Evolutionary conservation across 768 basidiomycete genomes (phyloP).

Genomic region (Pisolithus sp.): DNA sequence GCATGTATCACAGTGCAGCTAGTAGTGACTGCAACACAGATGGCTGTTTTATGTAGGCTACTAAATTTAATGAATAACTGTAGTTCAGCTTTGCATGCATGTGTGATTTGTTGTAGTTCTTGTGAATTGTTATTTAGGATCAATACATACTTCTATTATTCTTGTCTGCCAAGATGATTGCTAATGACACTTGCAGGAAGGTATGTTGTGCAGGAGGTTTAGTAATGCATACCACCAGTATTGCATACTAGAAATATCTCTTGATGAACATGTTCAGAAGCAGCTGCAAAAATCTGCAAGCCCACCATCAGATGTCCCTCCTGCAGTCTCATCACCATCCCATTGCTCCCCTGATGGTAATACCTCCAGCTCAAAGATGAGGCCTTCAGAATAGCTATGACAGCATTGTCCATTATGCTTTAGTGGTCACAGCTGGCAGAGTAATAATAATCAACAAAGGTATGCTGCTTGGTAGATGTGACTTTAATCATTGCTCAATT

Average conservation of each 20-base stretch:
- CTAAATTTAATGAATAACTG: no score
- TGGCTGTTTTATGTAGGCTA: no score
- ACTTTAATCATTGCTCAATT: background rate
- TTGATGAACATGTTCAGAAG: slow-evolving; percentile 4
- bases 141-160: no score
- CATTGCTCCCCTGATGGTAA: slow-evolving; percentile 1
- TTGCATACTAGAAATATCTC: slow-evolving; percentile 9
- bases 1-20: no score
- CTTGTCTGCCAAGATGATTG: background rate
- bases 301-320: no score
- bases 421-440: slow-evolving; percentile 1
- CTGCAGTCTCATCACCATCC: background rate
- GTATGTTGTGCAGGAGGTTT: slow-evolving; percentile 18
- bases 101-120: no score
- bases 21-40: no score
- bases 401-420: slow-evolving; percentile 25
- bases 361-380: background rate
- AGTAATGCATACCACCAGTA: slow-evolving; percentile 25
- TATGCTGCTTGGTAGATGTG: background rate
- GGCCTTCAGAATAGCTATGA: slow-evolving; percentile 16
- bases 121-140: no score
- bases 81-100: no score
- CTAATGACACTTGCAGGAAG: slow-evolving; percentile 12
- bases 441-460: background rate
- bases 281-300: background rate